Evolutionary conservation across 352 stramenopile genomes (phyloP).

Genomic region (Albugo laibachii): DNA sequence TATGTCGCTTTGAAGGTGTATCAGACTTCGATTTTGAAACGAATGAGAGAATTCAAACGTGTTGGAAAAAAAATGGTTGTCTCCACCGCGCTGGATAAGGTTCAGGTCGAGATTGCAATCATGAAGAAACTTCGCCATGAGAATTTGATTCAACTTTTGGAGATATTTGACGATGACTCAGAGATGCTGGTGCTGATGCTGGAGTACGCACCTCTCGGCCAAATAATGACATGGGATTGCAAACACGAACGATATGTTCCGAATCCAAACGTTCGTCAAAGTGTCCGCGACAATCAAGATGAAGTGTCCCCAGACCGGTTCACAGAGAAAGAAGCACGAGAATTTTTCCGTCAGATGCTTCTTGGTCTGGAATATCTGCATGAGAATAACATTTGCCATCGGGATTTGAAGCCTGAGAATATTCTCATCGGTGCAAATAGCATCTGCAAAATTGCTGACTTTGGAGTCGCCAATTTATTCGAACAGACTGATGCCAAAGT

Average conservation of each 20-base stretch:
- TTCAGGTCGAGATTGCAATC: constrained; percentile 76
- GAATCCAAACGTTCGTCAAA: constrained; percentile 3
- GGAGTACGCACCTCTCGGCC: constrained; percentile 57
- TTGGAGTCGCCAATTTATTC: constrained; percentile 70
- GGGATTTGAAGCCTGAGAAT: constrained; percentile 74
- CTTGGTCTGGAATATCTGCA: constrained; percentile 68
- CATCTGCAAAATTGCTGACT: constrained; percentile 69
- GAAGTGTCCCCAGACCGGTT: constrained; percentile 12
- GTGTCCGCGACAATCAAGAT: constrained; percentile 8
- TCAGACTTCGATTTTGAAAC: constrained; percentile 69
- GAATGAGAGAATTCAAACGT: constrained; percentile 72
- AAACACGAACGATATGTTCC: constrained; percentile 29
- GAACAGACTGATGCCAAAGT: constrained; percentile 20
- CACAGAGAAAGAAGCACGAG: constrained; percentile 27
- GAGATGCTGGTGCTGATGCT: constrained; percentile 73
- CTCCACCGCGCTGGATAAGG: constrained; percentile 70
- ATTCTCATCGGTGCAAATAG: constrained; percentile 48
- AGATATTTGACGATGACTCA: constrained; percentile 66
- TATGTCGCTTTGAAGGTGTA: constrained; percentile 73
- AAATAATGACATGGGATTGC: constrained; percentile 74
- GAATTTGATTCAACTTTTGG: constrained; percentile 60
- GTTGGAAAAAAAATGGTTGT: constrained; percentile 66
- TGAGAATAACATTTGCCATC: constrained; percentile 73
- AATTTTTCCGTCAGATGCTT: constrained; percentile 49
- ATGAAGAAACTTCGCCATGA: constrained; percentile 76